Conservation (phyloP, 495 filamentous ascomycete genomes). For the Trichoderma reesei region DNA sequence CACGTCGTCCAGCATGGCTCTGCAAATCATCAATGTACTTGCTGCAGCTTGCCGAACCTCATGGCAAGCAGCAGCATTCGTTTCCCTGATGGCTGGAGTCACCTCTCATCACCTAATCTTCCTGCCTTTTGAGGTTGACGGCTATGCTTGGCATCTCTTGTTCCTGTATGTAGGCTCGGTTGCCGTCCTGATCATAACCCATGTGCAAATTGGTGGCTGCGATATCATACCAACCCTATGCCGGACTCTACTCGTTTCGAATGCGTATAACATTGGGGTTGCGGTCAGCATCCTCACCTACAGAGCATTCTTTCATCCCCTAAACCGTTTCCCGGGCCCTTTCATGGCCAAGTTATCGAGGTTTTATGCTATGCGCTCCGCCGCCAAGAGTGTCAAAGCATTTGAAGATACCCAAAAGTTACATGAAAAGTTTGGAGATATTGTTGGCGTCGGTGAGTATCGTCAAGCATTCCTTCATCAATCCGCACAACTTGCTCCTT, state of each 20-base stretch:
- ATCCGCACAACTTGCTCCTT: too few species aligned
- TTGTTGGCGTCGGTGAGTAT: constrained; percentile 27
- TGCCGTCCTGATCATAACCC: background rate
- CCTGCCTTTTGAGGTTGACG: constrained; percentile 11
- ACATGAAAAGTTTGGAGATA: constrained; percentile 29
- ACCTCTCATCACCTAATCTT: constrained; percentile 9
- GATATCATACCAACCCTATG: background rate
- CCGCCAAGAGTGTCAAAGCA: constrained; percentile 18
- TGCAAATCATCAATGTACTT: background rate
- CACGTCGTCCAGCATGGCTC: background rate
- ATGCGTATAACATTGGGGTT: constrained; percentile 7
- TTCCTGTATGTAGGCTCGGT: background rate
- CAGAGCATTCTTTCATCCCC: constrained; percentile 35
- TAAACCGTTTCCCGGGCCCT: constrained; percentile 37
- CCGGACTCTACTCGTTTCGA: background rate
- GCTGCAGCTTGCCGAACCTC: background rate
- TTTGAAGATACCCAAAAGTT: constrained; percentile 21
- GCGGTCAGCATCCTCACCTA: constrained; percentile 34
- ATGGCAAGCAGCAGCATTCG: background rate
- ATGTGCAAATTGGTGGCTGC: background rate
- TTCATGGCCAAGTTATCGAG: constrained; percentile 26
- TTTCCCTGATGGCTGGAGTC: background rate
- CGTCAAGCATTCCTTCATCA: background rate
- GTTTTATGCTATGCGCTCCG: constrained; percentile 22
- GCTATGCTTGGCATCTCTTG: constrained; percentile 8